Evolutionary conservation across 495 filamentous ascomycete species (phyloP), one percentile per base, ranked within the genome.

Genomic region (Aspergillus conjunctus): DNA sequence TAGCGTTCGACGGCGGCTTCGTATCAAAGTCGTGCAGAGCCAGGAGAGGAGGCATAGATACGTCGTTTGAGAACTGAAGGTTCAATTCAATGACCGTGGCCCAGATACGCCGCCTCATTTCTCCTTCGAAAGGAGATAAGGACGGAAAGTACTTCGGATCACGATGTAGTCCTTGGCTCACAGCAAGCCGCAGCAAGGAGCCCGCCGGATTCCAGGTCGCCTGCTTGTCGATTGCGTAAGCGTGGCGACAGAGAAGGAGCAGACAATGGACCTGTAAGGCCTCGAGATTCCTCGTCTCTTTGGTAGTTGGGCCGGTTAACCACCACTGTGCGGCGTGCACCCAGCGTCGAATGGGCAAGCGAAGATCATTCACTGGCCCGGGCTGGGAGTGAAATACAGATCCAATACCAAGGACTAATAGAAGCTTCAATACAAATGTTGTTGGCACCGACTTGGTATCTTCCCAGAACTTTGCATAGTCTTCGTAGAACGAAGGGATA

Each of bases 31-130:
- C 83, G 5, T 75, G 64, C 0, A 76, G 37, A 0, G 78, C 72
- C 11, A 87, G 41, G 11, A 85, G 66, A 2, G 82, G 79, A 8
- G 81, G 75, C 2, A 75, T 79, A 0, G 83, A 84, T 1, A 75
- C 73, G 21, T 76, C 74, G 34, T 87, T 58, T 58, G 80, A 80
- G 0, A 81, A 77, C 32, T 83, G 78, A 6, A 87, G 56, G 18
- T 68, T 66, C 1, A 86, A 59, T 61, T 87, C 86, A n/a, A 87
- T 21, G 4, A 85, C 75, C 1, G 82, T 84, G 41, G 82, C 83
- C 86, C 86, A 88, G 10, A 89, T 62, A 34, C 87, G 71, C 12
- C 86, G 71, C 4, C 84, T 78, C 70, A 87, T 79, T 64, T 90
- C 87, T 5, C 76, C 66, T 1, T 60, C 60, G 15, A 81, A 76